Conservation (phyloP, 768 basidiomycete species). For the Tylopilus plumbeoviolaceoides region DNA sequence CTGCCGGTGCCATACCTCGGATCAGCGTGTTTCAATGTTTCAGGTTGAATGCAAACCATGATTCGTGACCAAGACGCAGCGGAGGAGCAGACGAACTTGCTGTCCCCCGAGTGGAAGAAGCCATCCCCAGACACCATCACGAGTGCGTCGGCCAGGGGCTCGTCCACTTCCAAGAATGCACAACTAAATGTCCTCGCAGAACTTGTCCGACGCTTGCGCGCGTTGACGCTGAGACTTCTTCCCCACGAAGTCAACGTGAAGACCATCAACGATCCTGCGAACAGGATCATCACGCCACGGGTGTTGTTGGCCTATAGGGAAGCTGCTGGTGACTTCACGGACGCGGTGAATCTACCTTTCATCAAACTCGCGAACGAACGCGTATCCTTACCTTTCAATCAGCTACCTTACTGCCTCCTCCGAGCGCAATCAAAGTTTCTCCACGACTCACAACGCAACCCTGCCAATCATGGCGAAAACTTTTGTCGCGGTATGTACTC, state of each 20-base stretch:
- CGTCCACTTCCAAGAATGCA: neutral
- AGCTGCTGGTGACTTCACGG: conserved; percentile 84
- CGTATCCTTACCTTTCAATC: neutral
- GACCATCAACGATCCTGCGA: conserved; percentile 69
- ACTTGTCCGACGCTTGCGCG: conserved; percentile 74
- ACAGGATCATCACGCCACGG: conserved; percentile 75
- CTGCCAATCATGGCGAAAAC: conserved; percentile 87
- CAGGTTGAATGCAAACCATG: neutral
- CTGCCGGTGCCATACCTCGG: neutral
- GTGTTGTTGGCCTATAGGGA: conserved; percentile 74
- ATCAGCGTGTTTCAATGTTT: neutral
- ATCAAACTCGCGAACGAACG: neutral
- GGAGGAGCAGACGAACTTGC: conserved; percentile 41
- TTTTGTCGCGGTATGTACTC: conserved; percentile 59
- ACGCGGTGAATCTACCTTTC: conserved; percentile 54
- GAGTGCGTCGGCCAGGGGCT: conserved; percentile 54
- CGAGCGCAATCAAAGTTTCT: conserved; percentile 77
- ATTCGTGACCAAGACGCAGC: conserved; percentile 25
- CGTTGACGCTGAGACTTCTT: conserved; percentile 68
- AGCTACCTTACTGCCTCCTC: conserved; percentile 82
- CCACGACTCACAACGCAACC: conserved; percentile 74
- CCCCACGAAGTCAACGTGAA: conserved; percentile 74
- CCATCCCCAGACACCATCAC: conserved; percentile 70
- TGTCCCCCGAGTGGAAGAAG: conserved; percentile 43
- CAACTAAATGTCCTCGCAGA: conserved; percentile 39